A percentile compares a stretch with the other conserved stretches of the same genome.
These are phyloP conservation scores for Apiospora aurea DNA, from an alignment of 2,329 filamentous ascomycete species.

Conservation along the genomic window DNA sequence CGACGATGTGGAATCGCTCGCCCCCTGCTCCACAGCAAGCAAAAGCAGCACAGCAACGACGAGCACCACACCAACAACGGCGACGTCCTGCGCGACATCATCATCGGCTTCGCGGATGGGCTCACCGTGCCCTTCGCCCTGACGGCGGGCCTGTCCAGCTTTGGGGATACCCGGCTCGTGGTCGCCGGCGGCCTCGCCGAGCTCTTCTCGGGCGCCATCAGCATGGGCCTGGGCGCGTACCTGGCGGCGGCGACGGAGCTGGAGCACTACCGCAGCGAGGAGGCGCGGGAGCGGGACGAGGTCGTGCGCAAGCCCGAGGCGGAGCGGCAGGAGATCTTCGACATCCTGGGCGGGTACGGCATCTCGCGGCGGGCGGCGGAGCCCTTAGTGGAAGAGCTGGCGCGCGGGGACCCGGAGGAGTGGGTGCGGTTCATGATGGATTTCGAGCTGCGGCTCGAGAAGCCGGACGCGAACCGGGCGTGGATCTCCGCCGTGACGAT, in stretches of 20 bases:
- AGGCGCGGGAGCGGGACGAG: constrained; percentile 30
- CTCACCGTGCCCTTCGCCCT: constrained; percentile 70
- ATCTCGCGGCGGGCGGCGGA: constrained; percentile 38
- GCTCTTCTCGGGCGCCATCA: constrained; percentile 64
- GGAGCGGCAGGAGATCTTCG: constrained; percentile 32
- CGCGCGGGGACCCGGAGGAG: constrained; percentile 34
- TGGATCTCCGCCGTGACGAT: constrained; percentile 60
- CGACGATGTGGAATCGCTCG: neutral
- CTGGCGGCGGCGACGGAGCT: constrained; percentile 57
- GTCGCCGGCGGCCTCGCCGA: constrained; percentile 65
- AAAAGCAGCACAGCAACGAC: neutral
- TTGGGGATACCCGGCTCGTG: constrained; percentile 56
- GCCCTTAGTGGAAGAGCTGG: constrained; percentile 44
- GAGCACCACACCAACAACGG: constrained; percentile 13
- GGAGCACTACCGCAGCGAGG: constrained; percentile 47
- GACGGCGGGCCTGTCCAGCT: constrained; percentile 60
- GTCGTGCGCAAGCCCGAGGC: constrained; percentile 35
- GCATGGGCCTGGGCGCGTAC: constrained; percentile 66
- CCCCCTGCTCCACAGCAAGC: neutral
- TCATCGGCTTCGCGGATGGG: constrained; percentile 68
- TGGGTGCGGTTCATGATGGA: constrained; percentile 49
- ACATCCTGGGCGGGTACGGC: constrained; percentile 44
- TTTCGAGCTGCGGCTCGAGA: constrained; percentile 42
- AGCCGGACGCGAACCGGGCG: constrained; percentile 40
- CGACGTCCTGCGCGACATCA: constrained; percentile 50